Conservation (phyloP, 768 basidiomycete species). For the Glaciozyma antarctica region DNA sequence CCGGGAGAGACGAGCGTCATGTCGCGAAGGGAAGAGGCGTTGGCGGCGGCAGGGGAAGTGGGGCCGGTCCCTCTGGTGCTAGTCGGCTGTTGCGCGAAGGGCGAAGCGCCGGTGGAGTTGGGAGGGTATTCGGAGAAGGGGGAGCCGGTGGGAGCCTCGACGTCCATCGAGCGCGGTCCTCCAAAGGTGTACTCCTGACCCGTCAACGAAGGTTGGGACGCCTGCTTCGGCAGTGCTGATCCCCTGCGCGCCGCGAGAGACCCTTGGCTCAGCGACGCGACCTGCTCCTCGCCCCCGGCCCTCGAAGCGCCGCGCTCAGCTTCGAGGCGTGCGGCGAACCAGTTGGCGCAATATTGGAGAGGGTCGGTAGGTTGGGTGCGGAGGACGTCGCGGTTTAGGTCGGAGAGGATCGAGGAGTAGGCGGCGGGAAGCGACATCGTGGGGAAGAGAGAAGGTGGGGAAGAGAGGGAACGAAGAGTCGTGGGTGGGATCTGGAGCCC, state of each 20-base stretch:
- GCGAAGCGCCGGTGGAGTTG: neutral
- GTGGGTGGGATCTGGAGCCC: neutral
- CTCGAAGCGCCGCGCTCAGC: constrained; percentile 71
- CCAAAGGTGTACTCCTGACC: constrained; percentile 34
- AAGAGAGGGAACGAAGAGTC: neutral
- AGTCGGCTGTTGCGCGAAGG: neutral
- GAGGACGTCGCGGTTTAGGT: constrained; percentile 74
- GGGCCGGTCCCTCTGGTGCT: neutral
- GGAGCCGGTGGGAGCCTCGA: constrained; percentile 28
- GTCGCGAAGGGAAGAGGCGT: constrained; percentile 2
- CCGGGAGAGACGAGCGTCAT: constrained; percentile 1
- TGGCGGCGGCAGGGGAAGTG: neutral
- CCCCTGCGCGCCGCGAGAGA: neutral
- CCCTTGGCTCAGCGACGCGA: constrained; percentile 6
- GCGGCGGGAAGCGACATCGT: constrained; percentile 48
- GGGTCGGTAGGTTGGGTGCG: constrained; percentile 81
- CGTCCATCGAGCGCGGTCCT: constrained; percentile 4
- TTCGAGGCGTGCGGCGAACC: constrained; percentile 82
- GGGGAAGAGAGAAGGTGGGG: neutral
- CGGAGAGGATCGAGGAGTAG: constrained; percentile 69
- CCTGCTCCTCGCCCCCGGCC: constrained; percentile 34
- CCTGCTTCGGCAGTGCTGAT: neutral
- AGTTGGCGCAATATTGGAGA: constrained; percentile 69
- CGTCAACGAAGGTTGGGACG: neutral
- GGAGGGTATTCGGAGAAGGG: neutral